Percentiles rank a stretch among this genome's conserved stretches.
Evolutionary conservation across 805 yeast genomes (phyloP).

Genomic region (Ogataea naganishii): DNA sequence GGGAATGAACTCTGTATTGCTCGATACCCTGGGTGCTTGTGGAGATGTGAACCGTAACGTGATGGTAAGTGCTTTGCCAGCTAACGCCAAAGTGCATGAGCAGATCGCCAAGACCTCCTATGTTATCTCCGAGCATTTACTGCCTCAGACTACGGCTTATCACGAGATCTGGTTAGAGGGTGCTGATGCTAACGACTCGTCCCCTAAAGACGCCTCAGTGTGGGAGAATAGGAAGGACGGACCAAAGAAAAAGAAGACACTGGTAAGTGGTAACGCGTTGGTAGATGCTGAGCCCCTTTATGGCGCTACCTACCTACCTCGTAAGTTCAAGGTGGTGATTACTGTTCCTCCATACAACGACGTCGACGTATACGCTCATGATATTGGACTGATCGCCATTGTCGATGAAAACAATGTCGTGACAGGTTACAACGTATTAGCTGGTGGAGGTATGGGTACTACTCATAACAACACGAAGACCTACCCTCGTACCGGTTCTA

Average conservation of each 20-base stretch:
- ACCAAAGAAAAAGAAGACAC: constrained; percentile 70
- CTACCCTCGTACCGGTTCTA: constrained; percentile 89
- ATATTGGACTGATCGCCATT: constrained; percentile 86
- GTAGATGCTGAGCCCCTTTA: constrained; percentile 83
- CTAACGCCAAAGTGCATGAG: constrained; percentile 69
- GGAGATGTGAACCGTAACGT: constrained; percentile 98
- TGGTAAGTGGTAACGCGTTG: constrained; percentile 80
- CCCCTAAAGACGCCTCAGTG: constrained; percentile 50
- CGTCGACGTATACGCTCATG: constrained; percentile 94
- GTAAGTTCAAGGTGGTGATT: constrained; percentile 91
- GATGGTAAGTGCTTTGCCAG: constrained; percentile 85
- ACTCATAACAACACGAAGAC: constrained; percentile 96
- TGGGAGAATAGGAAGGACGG: constrained; percentile 66
- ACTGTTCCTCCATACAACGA: constrained; percentile 95
- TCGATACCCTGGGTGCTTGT: constrained; percentile 96
- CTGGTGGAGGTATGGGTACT: constrained; percentile 99
- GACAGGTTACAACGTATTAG: constrained; percentile 78
- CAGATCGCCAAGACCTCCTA: constrained; percentile 62
- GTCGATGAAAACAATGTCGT: constrained; percentile 56
- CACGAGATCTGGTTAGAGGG: constrained; percentile 97
- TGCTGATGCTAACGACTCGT: constrained; percentile 57
- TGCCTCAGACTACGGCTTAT: constrained; percentile 91
- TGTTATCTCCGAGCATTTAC: constrained; percentile 66
- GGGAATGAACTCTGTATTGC: constrained; percentile 81
- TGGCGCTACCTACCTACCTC: constrained; percentile 80